phyloP scores from a whole-genome alignment of 2,329 filamentous ascomycete genomes.

The Phialophora expanda region DNA sequence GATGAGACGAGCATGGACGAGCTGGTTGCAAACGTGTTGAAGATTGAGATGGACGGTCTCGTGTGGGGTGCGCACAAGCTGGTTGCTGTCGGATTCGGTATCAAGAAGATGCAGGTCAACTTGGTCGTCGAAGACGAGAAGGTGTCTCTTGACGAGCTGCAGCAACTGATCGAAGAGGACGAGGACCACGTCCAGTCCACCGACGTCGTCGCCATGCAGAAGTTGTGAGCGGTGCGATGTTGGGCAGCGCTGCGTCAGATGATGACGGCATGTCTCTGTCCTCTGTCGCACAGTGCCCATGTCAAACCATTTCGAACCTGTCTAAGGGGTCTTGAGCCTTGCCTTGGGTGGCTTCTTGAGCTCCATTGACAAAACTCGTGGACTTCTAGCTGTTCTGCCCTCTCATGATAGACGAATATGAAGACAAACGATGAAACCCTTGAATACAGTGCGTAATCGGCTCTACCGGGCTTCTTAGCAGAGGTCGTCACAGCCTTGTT shows the following conservation, averaged over 20 bases:
- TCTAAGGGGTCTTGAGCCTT: conserved; percentile 12
- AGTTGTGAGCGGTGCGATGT: conserved; percentile 23
- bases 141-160: conserved; percentile 82
- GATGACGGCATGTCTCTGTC: conserved; percentile 3
- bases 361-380: conserved; percentile 1
- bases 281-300: conserved; percentile 15
- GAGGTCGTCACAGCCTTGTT: conserved; percentile 14
- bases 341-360: conserved; percentile 15
- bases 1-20: conserved; percentile 91
- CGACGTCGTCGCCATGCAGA: conserved; percentile 84
- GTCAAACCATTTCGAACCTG: conserved; percentile 17
- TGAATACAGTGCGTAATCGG: neutral
- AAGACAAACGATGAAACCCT: conserved; percentile 25
- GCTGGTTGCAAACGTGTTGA: conserved; percentile 79
- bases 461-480: neutral
- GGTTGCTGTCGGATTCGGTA: conserved; percentile 90
- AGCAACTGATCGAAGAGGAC: conserved; percentile 81
- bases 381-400: conserved; percentile 16
- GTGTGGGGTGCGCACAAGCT: conserved; percentile 94
- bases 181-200: conserved; percentile 97
- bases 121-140: conserved; percentile 97
- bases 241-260: neutral
- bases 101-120: conserved; percentile 99
- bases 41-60: conserved; percentile 89
- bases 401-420: conserved; percentile 26